Base-by-base conservation (phyloP, 257 asterid genomes). In the Leptodermis oblonga region DNA sequence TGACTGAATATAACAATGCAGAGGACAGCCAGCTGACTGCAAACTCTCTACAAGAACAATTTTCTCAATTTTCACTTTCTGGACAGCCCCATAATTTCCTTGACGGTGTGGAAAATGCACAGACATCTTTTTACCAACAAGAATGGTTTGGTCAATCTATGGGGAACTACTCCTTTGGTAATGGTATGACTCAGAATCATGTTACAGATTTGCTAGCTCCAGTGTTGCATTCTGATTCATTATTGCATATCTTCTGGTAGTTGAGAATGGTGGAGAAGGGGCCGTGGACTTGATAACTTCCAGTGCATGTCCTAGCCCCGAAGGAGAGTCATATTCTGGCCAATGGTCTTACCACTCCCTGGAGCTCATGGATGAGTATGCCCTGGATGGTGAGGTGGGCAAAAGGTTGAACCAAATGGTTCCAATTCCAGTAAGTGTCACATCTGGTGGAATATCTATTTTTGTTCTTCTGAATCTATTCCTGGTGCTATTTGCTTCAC, bases 371-470 rank as follows among this genome's bases (percentile, higher is more conserved):
- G 92, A 92, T 70, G 90, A 85, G 79, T 66, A 84, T 73, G 76
- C 80, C 69, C 79, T 89, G 73, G 95, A 89, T 78, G 89, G 95
- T 41, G 91, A 89, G 85, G 88, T 92, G 54, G 97, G 87, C 54
- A 87, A 87, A 87, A 81, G 87, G 74, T 80, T 92, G 86, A 87
- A 85, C 80, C 96, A 92, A 83, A 89, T 92, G 96, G 84, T 83
- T 75, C 89, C 97, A 28, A 82, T 92, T 78, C 97, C 94, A 0
- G 97, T 87, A 81, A 86, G 92, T 80, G 36, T 74, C 42, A 61
- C 58, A 17, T 60, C 70, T 70, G 4, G 15, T 6, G 28, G 70
- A 52, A 31, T 48, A 66, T 48, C 7, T 48, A 11, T 17, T 15
- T 65, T 10, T n/a, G 25, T 20, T 15, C 39, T 0, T 64, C 17